Conservation (phyloP, 352 stramenopile species). For the Pythium sukuiense region DNA sequence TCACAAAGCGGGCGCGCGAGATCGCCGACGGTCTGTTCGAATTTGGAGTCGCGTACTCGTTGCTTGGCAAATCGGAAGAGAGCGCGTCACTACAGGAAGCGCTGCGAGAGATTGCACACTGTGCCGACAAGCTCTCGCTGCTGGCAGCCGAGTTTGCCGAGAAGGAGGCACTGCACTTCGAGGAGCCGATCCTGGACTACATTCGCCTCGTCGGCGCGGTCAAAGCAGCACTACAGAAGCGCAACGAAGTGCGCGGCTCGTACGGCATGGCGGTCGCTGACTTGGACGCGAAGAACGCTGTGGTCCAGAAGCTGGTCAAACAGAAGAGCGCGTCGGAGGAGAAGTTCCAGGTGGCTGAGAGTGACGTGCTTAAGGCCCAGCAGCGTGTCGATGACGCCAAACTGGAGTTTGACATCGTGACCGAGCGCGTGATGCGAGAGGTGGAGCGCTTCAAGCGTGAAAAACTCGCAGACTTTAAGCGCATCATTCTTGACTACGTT, state of each 20-base stretch:
- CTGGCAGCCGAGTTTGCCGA: constrained; percentile 93
- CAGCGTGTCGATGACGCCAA: constrained; percentile 87
- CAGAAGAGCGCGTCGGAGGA: constrained; percentile 67
- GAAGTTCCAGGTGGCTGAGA: constrained; percentile 88
- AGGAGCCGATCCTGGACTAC: constrained; percentile 96
- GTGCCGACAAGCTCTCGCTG: constrained; percentile 90
- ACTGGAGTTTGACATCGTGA: constrained; percentile 94
- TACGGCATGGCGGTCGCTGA: constrained; percentile 88
- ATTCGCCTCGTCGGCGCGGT: constrained; percentile 95
- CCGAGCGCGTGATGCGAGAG: constrained; percentile 93
- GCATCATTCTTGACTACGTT: constrained; percentile 96
- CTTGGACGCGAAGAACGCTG: constrained; percentile 79
- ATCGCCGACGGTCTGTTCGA: constrained; percentile 96
- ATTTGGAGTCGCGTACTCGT: constrained; percentile 95
- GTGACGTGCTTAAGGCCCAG: constrained; percentile 76
- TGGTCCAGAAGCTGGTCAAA: constrained; percentile 66
- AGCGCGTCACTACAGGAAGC: constrained; percentile 91
- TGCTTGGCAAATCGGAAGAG: constrained; percentile 93
- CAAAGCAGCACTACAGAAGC: constrained; percentile 91
- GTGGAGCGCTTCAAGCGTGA: constrained; percentile 97
- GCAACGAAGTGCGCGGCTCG: constrained; percentile 90
- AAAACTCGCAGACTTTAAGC: constrained; percentile 94
- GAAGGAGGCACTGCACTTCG: constrained; percentile 91
- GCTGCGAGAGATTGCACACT: constrained; percentile 91
- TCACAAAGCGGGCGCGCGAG: constrained; percentile 94